Percentiles rank a stretch among this genome's conserved stretches.
These are phyloP conservation scores for Spathaspora arborariae DNA, from an alignment of 805 yeast genomes.

Conservation along the genomic window DNA sequence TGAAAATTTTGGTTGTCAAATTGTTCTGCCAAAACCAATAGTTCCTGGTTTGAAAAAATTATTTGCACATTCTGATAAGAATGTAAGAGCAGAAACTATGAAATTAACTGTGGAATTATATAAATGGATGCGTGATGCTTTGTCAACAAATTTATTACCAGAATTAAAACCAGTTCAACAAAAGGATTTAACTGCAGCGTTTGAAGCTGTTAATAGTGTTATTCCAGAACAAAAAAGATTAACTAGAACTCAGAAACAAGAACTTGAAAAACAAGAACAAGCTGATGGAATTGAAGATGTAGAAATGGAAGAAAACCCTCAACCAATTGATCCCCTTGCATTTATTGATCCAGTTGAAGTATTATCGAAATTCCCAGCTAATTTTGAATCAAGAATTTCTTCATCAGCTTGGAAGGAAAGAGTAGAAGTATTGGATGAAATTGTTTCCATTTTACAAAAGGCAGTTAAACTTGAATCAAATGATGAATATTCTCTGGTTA, in stretches of 20 bases:
- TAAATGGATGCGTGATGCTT: conserved; percentile 66
- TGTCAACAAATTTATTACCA: conserved; percentile 58
- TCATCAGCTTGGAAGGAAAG: conserved; percentile 89
- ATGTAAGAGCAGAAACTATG: conserved; percentile 77
- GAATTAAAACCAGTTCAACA: conserved; percentile 89
- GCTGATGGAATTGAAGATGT: conserved; percentile 17
- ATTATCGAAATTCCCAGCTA: conserved; percentile 59
- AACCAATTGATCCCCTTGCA: conserved; percentile 60
- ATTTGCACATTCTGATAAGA: conserved; percentile 82
- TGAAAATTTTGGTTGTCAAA: conserved; percentile 58
- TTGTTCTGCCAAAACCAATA: conserved; percentile 54
- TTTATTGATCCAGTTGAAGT: conserved; percentile 68
- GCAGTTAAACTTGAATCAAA: conserved; percentile 50
- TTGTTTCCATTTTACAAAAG: conserved; percentile 44
- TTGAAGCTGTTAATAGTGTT: conserved; percentile 46
- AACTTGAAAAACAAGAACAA: conserved; percentile 20
- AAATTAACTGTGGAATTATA: conserved; percentile 64
- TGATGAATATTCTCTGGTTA: conserved; percentile 64
- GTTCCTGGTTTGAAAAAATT: conserved; percentile 59
- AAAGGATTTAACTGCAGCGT: conserved; percentile 70
- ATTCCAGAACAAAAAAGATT: conserved; percentile 51
- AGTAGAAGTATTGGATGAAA: conserved; percentile 75
- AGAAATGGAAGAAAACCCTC: conserved; percentile 29
- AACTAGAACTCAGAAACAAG: conserved; percentile 50
- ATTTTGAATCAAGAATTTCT: conserved; percentile 49